phyloP scores from a whole-genome alignment of 345 rosid genomes.

The Gossypium herbaceum region DNA sequence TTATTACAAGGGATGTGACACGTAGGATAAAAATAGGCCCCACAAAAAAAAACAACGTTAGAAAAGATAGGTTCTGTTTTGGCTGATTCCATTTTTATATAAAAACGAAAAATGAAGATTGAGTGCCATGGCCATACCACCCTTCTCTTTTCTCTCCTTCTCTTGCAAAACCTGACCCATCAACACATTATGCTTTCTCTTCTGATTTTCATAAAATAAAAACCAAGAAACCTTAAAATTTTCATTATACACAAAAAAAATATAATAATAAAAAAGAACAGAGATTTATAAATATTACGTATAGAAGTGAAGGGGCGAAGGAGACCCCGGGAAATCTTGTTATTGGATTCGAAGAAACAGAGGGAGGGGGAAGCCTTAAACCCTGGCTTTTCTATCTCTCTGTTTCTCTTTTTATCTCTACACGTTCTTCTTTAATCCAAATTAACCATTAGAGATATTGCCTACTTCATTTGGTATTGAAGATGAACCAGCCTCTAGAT shows the following conservation, averaged over 20 bases:
- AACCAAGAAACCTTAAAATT: not conserved
- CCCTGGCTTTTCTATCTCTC: slow-evolving; percentile 28
- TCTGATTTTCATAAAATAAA: not conserved
- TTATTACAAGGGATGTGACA: not conserved
- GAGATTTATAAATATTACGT: not conserved
- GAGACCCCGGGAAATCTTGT: slow-evolving; percentile 45
- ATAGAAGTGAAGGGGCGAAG: slow-evolving; percentile 13
- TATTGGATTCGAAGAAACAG: slow-evolving; percentile 14
- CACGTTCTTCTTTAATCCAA: not conserved
- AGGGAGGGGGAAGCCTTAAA: slow-evolving; percentile 22
- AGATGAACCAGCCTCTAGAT: slow-evolving; percentile 23
- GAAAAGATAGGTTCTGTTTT: not conserved
- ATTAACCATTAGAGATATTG: not conserved
- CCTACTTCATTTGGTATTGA: not conserved
- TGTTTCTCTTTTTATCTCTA: slow-evolving; percentile 16
- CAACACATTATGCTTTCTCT: not conserved
- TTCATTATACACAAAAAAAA: not conserved
- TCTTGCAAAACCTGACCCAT: too few relatives aligned
- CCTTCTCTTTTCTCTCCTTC: too few relatives aligned
- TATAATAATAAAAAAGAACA: not conserved
- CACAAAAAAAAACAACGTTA: not conserved
- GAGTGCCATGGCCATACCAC: not conserved
- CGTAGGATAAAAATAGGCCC: slow-evolving; percentile 10
- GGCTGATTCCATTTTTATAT: not conserved
- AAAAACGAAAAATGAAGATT: not conserved